phyloP scores from a whole-genome alignment of 768 basidiomycete genomes.

The Butyriboletus loyo region DNA sequence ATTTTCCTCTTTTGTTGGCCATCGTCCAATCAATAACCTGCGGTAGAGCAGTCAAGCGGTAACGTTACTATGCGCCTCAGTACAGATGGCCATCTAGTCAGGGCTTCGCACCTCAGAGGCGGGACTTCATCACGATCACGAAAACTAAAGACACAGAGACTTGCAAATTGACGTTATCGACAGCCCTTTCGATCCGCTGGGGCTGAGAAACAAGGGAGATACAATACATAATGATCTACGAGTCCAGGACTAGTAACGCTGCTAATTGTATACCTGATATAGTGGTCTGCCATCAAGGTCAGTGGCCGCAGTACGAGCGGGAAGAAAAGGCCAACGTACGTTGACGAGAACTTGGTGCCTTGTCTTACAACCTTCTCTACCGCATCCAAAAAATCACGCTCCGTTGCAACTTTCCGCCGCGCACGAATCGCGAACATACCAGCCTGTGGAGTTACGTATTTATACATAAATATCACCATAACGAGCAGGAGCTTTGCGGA shows the following conservation, averaged over 20 bases:
- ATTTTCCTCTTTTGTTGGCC: too few species aligned
- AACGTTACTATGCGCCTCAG: too few species aligned
- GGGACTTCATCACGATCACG: too few species aligned
- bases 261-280: conserved; percentile 93
- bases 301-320: not conserved
- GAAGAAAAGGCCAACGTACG: conserved; percentile 50
- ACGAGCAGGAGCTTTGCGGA: not conserved
- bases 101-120: too few species aligned
- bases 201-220: not conserved
- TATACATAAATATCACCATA: conserved; percentile 88
- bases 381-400: conserved; percentile 95
- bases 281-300: conserved; percentile 53
- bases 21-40: too few species aligned
- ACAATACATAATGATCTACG: conserved; percentile 15
- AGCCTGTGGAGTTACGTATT: conserved; percentile 76
- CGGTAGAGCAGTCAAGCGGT: too few species aligned
- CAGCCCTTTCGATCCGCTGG: too few species aligned
- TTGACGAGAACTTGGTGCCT: conserved; percentile 97
- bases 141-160: not conserved
- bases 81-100: too few species aligned
- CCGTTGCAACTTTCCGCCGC: conserved; percentile 93
- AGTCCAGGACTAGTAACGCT: conserved; percentile 10
- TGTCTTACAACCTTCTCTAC: conserved; percentile 99
- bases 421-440: conserved; percentile 99
- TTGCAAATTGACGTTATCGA: not conserved